phyloP scores from a whole-genome alignment of 108 stramenopile species.

The Skeletonema costatum region DNA sequence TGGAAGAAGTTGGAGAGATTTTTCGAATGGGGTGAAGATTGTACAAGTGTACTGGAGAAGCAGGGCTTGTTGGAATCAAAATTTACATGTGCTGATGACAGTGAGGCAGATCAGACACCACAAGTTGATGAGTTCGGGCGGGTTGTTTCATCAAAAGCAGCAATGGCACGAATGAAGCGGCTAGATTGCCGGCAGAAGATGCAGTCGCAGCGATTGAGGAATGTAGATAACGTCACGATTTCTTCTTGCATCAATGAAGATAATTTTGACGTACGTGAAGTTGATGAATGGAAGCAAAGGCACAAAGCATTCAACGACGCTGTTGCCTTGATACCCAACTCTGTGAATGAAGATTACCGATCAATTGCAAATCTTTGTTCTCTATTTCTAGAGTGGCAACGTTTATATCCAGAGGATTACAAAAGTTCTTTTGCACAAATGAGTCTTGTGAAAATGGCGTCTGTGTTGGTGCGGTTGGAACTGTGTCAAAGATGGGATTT shows the following conservation, averaged over 20 bases:
- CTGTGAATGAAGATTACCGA: conserved; percentile 70
- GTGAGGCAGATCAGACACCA: not conserved
- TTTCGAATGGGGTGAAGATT: conserved; percentile 68
- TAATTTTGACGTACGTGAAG: conserved; percentile 28
- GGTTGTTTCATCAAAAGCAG: conserved; percentile 63
- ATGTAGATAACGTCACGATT: conserved; percentile 4
- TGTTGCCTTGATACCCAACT: conserved; percentile 51
- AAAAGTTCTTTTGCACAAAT: conserved; percentile 70
- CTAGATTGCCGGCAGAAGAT: conserved; percentile 29
- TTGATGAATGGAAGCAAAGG: conserved; percentile 47
- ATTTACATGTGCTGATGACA: not conserved
- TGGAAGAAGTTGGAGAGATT: conserved; percentile 33
- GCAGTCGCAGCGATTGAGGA: not conserved
- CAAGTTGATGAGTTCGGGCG: conserved; percentile 85
- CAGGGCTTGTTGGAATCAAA: conserved; percentile 41
- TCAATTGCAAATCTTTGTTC: conserved; percentile 40
- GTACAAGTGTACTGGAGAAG: conserved; percentile 44
- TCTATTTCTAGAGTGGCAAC: conserved; percentile 65
- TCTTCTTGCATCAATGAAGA: conserved; percentile 12
- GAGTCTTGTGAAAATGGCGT: conserved; percentile 64
- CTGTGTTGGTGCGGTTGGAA: conserved; percentile 66
- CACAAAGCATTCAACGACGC: conserved; percentile 57
- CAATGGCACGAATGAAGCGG: conserved; percentile 59
- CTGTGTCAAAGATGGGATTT: conserved; percentile 53
- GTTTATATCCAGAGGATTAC: conserved; percentile 65